Conservation (phyloP, 371 early-diverging fungal species). For the Syncephalis plumigaleata region DNA sequence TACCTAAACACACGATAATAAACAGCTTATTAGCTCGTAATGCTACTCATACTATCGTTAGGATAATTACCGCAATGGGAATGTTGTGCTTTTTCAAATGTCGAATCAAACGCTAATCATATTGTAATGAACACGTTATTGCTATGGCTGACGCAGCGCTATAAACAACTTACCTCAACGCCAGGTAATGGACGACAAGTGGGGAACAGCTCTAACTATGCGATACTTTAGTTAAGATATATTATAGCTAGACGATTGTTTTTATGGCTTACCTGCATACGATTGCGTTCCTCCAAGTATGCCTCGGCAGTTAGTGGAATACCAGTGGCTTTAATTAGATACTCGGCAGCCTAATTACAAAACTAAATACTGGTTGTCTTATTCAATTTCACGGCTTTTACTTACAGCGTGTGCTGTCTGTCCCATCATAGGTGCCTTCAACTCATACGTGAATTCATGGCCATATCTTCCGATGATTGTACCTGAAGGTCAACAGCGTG, state of each 20-base stretch:
- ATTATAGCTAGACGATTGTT: conserved; percentile 1
- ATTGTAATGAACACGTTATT: background rate
- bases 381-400: background rate
- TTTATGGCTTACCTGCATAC: conserved; percentile 17
- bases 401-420: conserved; percentile 38
- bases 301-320: conserved; percentile 66
- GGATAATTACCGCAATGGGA: conserved; percentile 53
- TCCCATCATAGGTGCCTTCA: conserved; percentile 74
- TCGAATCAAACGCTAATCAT: conserved; percentile 32
- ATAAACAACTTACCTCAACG: conserved; percentile 22
- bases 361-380: background rate
- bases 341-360: conserved; percentile 32
- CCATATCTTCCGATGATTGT: conserved; percentile 44
- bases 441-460: conserved; percentile 52
- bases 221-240: conserved; percentile 10
- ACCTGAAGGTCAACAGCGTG: conserved; percentile 7
- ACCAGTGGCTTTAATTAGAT: conserved; percentile 38
- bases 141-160: background rate
- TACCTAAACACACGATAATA: conserved; percentile 16
- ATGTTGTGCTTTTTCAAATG: conserved; percentile 58
- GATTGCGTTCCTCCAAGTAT: conserved; percentile 39
- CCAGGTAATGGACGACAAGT: conserved; percentile 45
- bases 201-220: conserved; percentile 37
- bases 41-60: background rate
- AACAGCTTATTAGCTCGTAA: background rate